Evolutionary conservation across 1,284 basidiomycete genomes (phyloP).

Genomic region (Phenoliferia sp.): DNA sequence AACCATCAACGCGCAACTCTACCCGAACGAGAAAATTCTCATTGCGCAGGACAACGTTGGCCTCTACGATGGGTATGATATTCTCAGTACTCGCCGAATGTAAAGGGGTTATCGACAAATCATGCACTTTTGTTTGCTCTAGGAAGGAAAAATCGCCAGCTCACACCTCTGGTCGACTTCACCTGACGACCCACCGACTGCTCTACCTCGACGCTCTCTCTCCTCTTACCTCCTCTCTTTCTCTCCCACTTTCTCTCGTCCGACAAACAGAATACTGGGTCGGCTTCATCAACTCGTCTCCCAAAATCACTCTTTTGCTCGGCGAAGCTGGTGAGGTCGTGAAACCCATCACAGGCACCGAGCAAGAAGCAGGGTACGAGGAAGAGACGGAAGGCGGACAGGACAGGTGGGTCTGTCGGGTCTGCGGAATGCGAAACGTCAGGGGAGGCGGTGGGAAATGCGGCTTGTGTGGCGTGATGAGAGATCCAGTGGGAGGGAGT

Average conservation of each 20-base stretch:
- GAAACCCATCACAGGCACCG: conserved; percentile 24
- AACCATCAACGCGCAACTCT: conserved; percentile 34
- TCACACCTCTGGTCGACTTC: conserved; percentile 65
- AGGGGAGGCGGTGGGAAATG: conserved; percentile 53
- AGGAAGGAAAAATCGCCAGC: conserved; percentile 74
- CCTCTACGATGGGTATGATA: conserved; percentile 78
- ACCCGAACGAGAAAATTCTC: conserved; percentile 69
- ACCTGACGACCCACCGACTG: conserved; percentile 77
- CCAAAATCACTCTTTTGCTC: conserved; percentile 81
- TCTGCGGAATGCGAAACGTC: conserved; percentile 76
- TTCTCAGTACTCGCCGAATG: conserved; percentile 16
- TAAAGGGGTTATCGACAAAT: not conserved
- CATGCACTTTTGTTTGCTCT: too few relatives aligned
- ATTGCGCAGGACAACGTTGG: conserved; percentile 72
- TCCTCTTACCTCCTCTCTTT: conserved; percentile 43
- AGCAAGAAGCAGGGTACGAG: not conserved
- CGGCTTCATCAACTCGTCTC: conserved; percentile 81
- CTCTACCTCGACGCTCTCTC: conserved; percentile 69
- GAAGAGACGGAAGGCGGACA: not conserved
- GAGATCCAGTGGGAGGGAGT: conserved; percentile 42
- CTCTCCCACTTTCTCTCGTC: conserved; percentile 61
- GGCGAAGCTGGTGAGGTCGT: conserved; percentile 12
- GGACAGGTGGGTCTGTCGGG: conserved; percentile 67
- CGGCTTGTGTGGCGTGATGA: conserved; percentile 56
- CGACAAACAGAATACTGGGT: conserved; percentile 82